A percentile compares a stretch with the other conserved stretches of the same genome.
Evolutionary conservation across 345 rosid genomes (phyloP).

Genomic region (Hibiscus tridactylites): DNA sequence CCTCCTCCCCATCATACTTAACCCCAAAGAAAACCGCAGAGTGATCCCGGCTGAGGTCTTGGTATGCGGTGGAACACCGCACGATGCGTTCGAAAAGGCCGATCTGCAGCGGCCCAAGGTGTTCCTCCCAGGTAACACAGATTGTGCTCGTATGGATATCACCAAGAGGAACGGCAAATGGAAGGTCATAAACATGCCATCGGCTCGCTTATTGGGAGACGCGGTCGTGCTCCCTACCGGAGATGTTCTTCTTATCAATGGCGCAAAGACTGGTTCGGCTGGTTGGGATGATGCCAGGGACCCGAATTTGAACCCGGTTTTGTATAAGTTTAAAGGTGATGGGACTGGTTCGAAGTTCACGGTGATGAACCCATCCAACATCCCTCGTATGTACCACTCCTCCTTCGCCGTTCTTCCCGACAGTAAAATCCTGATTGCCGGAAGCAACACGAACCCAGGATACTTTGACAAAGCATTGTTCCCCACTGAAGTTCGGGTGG

Average conservation of each 20-base stretch:
- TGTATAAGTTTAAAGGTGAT: constrained; percentile 30
- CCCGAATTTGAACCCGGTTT: constrained; percentile 49
- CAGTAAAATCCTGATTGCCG: constrained; percentile 45
- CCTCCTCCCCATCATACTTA: constrained; percentile 53
- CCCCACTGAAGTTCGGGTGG: constrained; percentile 65
- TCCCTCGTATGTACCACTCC: constrained; percentile 74
- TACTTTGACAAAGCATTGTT: constrained; percentile 37
- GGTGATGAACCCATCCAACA: constrained; percentile 28
- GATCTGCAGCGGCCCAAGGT: constrained; percentile 20
- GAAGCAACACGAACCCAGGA: constrained; percentile 68
- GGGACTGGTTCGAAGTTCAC: constrained; percentile 23
- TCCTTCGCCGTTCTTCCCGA: constrained; percentile 42
- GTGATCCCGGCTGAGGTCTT: constrained; percentile 41
- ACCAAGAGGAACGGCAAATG: constrained; percentile 41
- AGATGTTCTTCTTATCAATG: constrained; percentile 64
- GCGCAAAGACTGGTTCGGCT: constrained; percentile 53
- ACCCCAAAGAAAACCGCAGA: constrained; percentile 7
- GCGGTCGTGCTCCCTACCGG: constrained; percentile 61
- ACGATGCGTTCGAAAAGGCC: constrained; percentile 35
- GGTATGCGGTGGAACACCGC: constrained; percentile 15
- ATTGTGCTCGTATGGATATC: constrained; percentile 13
- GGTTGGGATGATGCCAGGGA: constrained; percentile 70
- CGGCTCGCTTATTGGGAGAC: constrained; percentile 68
- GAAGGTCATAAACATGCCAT: constrained; percentile 63
- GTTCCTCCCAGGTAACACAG: constrained; percentile 29